Conservation (phyloP, 2,329 filamentous ascomycete genomes). For the Acephala macrosclerotiorum region DNA sequence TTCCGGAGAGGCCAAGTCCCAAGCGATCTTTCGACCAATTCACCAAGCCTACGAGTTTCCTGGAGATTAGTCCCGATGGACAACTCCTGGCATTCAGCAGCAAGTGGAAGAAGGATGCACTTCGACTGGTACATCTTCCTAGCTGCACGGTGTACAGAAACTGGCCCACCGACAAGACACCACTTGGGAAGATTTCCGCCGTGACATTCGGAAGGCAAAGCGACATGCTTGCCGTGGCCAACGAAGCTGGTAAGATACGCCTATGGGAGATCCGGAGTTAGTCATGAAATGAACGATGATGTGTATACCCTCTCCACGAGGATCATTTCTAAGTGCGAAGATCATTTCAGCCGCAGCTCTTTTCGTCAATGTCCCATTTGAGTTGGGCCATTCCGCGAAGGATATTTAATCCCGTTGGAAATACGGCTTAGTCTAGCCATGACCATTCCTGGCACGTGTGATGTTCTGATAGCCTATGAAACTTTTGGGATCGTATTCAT, state of each 20-base stretch:
- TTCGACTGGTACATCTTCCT: slow-evolving; percentile 88
- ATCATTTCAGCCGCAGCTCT: neutral
- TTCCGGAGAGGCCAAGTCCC: slow-evolving; percentile 76
- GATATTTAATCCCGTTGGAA: no score
- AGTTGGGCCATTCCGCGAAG: no score
- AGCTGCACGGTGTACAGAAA: slow-evolving; percentile 95
- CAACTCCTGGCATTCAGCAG: slow-evolving; percentile 89
- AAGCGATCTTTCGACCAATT: slow-evolving; percentile 82
- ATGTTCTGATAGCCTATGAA: no score
- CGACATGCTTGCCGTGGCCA: slow-evolving; percentile 82
- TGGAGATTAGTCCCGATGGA: slow-evolving; percentile 86
- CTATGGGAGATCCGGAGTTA: slow-evolving; percentile 81
- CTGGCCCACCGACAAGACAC: slow-evolving; percentile 93
- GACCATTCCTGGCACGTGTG: no score
- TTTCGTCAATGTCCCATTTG: no score
- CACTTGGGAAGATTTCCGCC: slow-evolving; percentile 81
- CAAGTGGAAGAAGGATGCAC: slow-evolving; percentile 85
- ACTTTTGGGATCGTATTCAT: no score
- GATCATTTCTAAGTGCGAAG: neutral
- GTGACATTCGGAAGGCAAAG: slow-evolving; percentile 73
- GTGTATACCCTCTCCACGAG: neutral
- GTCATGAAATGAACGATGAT: neutral
- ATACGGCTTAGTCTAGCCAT: no score
- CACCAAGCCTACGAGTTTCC: slow-evolving; percentile 80
- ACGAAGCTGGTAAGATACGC: slow-evolving; percentile 86